Base-by-base conservation (phyloP, 1,139 yeast genomes). In the Candida sanyaensis region DNA sequence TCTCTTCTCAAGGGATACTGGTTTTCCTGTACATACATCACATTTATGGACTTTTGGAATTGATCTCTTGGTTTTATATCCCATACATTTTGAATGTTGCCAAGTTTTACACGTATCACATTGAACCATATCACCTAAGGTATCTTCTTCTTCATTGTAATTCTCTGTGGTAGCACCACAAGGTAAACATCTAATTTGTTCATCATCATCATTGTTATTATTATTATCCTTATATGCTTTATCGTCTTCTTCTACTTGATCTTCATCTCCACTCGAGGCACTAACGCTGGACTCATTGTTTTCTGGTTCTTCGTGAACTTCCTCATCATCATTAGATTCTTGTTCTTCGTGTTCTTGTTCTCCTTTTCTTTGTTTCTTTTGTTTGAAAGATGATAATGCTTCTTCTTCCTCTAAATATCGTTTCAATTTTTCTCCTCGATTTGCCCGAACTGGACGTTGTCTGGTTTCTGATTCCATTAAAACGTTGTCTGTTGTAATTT, bases 61-160 rank as follows among this genome's bases (percentile, higher is more conserved):
- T 8, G 54, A 49, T 43, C 57, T 60, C 6, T 57, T 49, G 7
- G 57, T 45, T 38, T 49, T 58, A 42, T 77, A 83, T 41, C 88
- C 79, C 79, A 88, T 79, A 65, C 97, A 90, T 47, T 66, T 71
- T 32, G 84, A 81, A 63, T 90, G 97, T 62, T 90, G 97, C 97
- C 97, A 90, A 10, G 90, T 83, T 46, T 77, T 66, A 63, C 97
- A 90, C 23, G 68, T 60, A 47, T 87, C 96, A 66, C 97, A 90
- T 60, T 86, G 88, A 31, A 87, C 81, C 32, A 78, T 75, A 8
- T 88, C 83, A 6, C 88, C 83, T 23, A 78, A 75, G 21, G 74
- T 72, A 52, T 85, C 91, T 5, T 76, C 79, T 1, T 76, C 84
- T 48, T 77, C 87, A 53, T 83, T 72, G 56, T 80, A 84, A 51